Evolutionary conservation across 441 rosid species (phyloP), one percentile per base, ranked within the genome.

Genomic region (Viola pubescens): DNA sequence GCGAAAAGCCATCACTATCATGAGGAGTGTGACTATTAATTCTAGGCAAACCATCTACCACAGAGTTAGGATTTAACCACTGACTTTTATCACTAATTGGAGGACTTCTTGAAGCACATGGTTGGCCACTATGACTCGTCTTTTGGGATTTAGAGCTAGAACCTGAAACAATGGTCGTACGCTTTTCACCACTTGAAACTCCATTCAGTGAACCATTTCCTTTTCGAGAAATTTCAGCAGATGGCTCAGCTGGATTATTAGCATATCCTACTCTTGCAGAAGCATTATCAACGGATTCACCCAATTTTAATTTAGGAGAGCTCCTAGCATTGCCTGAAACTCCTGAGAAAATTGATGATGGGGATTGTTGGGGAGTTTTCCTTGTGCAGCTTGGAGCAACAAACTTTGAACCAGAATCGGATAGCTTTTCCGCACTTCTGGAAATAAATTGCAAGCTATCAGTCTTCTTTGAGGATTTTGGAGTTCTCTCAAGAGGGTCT

Each of bases 371-470:
- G 37, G 68, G 73, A 14, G 75, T 68, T 73, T 71, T 85, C 75
- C 89, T 81, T 43, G 79, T 56, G 71, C 80, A 82, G 75, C 74
- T 81, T 60, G 60, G 4, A 40, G 72, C 68, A 69, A 60, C 59
- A 40, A 52, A 63, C 69, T 64, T 71, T 37, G 68, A 59, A 55
- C 51, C 78, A 42, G 69, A 69, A 49, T 67, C 58, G 52, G 76
- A 52, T 61, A 79, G 68, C 66, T 34, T 73, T 58, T 67, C 78
- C 45, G 63, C 73, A 65, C 61, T 74, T 64, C 60, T 58, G 43
- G 77, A 71, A 45, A 70, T 37, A 63, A 76, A 69, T 41, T 58
- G 69, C 54, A 68, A 53, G 46, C 42, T 74, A 61, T 55, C 55
- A 7, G 63, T 58, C 34, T 61, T 59, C 63, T 62, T 61, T 52